phyloP scores from a whole-genome alignment of 2,329 filamentous ascomycete genomes.

The Didymella segeticola region DNA sequence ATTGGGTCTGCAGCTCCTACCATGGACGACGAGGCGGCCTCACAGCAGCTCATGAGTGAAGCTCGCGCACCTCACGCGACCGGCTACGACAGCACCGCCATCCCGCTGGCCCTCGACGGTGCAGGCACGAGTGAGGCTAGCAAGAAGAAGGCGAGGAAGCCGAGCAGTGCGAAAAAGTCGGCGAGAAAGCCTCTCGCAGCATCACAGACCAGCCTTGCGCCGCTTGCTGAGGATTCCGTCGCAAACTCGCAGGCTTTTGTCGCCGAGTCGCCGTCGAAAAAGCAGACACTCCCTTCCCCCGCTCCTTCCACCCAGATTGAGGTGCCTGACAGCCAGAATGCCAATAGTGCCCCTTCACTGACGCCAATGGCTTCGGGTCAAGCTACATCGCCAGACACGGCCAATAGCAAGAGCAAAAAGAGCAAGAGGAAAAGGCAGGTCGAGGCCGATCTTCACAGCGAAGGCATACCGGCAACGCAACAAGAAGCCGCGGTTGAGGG shows the following conservation, averaged over 20 bases:
- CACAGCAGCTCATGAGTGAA: conserved; percentile 31
- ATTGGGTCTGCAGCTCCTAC: conserved; percentile 19
- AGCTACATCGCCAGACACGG: conserved; percentile 1
- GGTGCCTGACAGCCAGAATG: conserved; percentile 23
- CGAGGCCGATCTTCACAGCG: background rate
- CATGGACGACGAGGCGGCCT: conserved; percentile 29
- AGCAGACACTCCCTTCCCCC: background rate
- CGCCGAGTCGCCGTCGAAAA: conserved; percentile 6
- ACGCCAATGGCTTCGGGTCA: conserved; percentile 11
- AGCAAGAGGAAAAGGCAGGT: background rate
- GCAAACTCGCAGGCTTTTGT: background rate
- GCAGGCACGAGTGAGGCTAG: background rate
- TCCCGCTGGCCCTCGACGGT: conserved; percentile 5
- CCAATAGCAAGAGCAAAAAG: background rate
- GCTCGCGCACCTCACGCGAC: conserved; percentile 7
- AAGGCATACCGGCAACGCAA: background rate
- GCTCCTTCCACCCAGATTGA: conserved; percentile 10
- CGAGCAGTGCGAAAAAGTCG: background rate
- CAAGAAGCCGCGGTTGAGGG: background rate
- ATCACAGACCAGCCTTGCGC: background rate
- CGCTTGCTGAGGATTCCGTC: background rate
- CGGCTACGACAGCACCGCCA: background rate
- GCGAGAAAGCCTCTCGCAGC: background rate
- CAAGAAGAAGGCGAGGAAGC: background rate
- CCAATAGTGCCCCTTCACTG: background rate